Percentiles rank a stretch among this genome's conserved stretches.
Evolutionary conservation across 352 stramenopile species (phyloP).

Genomic region (Globisporangium spiculum): DNA sequence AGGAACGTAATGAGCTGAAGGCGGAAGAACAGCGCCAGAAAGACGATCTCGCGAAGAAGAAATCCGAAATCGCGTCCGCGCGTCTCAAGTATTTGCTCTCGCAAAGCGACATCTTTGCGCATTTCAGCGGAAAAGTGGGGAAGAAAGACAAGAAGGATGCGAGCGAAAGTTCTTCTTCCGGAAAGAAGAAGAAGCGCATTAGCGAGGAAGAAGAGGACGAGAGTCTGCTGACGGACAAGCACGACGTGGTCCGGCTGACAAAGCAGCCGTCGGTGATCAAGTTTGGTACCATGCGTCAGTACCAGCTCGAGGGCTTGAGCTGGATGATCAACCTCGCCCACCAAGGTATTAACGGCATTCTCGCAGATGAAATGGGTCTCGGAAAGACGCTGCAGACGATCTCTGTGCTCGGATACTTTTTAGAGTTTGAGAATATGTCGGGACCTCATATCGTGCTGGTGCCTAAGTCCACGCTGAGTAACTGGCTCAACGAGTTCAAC

Average conservation of each 20-base stretch:
- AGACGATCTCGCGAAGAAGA: constrained; percentile 71
- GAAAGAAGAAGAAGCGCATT: constrained; percentile 85
- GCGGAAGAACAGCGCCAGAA: constrained; percentile 79
- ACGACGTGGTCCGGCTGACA: constrained; percentile 89
- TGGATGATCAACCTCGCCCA: constrained; percentile 99
- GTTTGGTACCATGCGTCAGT: constrained; percentile 95
- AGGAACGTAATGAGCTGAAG: constrained; percentile 68
- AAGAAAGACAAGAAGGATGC: constrained; percentile 60
- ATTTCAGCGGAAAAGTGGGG: constrained; percentile 92
- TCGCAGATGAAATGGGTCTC: constrained; percentile 98
- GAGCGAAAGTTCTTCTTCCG: constrained; percentile 24
- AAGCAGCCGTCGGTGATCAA: constrained; percentile 92
- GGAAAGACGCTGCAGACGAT: constrained; percentile 97
- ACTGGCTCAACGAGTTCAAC: constrained; percentile 92
- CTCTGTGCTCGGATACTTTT: constrained; percentile 82
- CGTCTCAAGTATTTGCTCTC: constrained; percentile 93
- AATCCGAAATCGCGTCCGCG: constrained; percentile 75
- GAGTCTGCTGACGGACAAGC: constrained; percentile 66
- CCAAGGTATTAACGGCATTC: constrained; percentile 98
- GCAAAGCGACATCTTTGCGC: constrained; percentile 97
- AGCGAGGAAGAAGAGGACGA: constrained; percentile 85
- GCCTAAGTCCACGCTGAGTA: constrained; percentile 92
- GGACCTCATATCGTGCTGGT: constrained; percentile 94
- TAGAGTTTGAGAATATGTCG: constrained; percentile 78
- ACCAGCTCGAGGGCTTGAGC: constrained; percentile 98